Conservation (phyloP, 1,139 yeast species). For the Hyphopichia buzzinii region DNA sequence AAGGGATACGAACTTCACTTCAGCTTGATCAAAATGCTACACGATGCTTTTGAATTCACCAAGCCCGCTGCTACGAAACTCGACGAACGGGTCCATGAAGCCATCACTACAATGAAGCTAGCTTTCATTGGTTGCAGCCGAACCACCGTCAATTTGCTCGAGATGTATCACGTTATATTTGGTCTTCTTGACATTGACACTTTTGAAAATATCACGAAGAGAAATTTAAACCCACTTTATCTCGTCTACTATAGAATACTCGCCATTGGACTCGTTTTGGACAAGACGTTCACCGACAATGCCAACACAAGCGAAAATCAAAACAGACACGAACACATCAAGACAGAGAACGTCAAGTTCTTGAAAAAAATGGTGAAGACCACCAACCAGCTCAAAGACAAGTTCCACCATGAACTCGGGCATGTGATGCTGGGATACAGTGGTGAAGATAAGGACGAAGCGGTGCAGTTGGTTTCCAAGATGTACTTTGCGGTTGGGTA, state of each 20-base stretch:
- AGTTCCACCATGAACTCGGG: constrained; percentile 2
- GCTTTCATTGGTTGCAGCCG: background rate
- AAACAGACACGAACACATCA: constrained; percentile 1
- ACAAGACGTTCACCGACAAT: constrained; percentile 1
- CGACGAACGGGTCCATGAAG: too few species aligned
- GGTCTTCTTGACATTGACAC: background rate
- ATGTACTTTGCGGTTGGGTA: constrained; percentile 1
- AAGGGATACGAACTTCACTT: background rate
- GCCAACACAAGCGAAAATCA: background rate
- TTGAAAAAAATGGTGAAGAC: background rate
- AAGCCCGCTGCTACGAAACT: background rate
- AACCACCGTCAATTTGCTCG: background rate
- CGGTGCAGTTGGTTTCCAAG: constrained; percentile 1
- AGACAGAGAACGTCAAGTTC: background rate
- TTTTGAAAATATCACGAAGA: background rate
- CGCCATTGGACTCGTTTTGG: background rate
- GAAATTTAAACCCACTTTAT: background rate
- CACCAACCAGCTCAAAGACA: background rate
- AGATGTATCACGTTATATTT: background rate
- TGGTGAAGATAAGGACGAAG: constrained; percentile 1
- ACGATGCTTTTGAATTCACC: background rate
- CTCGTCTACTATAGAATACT: constrained; percentile 1
- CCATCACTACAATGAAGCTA: background rate
- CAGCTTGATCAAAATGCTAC: background rate
- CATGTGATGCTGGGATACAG: background rate